phyloP scores from a whole-genome alignment of 2,329 filamentous ascomycete genomes.

The Colletotrichum endophyticum region DNA sequence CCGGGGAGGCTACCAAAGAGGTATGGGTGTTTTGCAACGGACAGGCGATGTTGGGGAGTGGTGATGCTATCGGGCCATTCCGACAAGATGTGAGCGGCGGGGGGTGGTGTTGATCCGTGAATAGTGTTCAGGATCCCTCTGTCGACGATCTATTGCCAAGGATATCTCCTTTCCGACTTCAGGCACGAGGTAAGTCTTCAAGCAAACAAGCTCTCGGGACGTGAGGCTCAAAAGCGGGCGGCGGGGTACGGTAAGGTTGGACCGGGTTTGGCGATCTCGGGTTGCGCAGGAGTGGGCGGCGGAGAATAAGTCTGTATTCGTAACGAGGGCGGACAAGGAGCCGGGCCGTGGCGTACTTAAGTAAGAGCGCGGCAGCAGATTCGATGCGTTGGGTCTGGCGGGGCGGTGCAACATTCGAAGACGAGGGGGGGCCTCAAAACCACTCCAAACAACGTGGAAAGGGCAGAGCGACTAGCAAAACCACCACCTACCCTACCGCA shows the following conservation, averaged over 20 bases:
- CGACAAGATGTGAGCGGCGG: neutral
- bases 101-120: neutral
- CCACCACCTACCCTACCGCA: neutral
- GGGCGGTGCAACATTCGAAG: conserved; percentile 8
- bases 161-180: neutral
- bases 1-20: conserved; percentile 18
- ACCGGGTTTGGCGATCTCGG: neutral
- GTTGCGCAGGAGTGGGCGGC: neutral
- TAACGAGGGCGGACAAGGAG: conserved; percentile 3
- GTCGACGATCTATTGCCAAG: neutral
- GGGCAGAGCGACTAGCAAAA: neutral
- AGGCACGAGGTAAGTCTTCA: neutral
- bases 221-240: conserved; percentile 2
- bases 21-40: conserved; percentile 13
- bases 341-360: conserved; percentile 16
- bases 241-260: neutral
- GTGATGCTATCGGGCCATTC: conserved; percentile 21
- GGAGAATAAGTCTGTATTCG: neutral
- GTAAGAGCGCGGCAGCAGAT: neutral
- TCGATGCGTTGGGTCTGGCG: neutral
- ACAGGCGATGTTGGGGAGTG: neutral
- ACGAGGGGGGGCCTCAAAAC: conserved; percentile 19
- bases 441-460: neutral
- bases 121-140: neutral
- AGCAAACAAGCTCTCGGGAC: neutral